A percentile compares a stretch with the other conserved stretches of the same genome.
Evolutionary conservation across 2,329 filamentous ascomycete genomes (phyloP).

Genomic region (Seiridium cupressi): DNA sequence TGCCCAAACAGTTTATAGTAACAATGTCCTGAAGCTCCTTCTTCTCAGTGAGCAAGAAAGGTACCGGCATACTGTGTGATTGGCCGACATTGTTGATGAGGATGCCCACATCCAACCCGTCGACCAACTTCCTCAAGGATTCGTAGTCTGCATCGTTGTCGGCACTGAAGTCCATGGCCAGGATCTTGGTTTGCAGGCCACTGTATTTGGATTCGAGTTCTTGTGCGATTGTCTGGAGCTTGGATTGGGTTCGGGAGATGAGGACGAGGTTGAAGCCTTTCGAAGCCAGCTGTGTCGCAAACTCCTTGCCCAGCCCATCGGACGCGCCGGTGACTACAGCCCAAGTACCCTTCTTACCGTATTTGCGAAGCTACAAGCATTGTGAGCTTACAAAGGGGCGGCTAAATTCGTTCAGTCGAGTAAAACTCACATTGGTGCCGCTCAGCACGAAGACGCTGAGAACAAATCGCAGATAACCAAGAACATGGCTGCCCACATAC

Average conservation of each 20-base stretch:
- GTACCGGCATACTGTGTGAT: slow-evolving; percentile 88
- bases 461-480: slow-evolving; percentile 60
- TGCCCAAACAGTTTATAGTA: slow-evolving; percentile 91
- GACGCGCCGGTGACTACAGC: slow-evolving; percentile 93
- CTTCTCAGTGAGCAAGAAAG: slow-evolving; percentile 76
- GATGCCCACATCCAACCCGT: slow-evolving; percentile 77
- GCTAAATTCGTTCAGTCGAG: background rate
- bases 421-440: slow-evolving; percentile 54
- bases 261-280: slow-evolving; percentile 95
- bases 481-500: slow-evolving; percentile 52
- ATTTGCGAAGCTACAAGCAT: slow-evolving; percentile 72
- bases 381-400: background rate
- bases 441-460: slow-evolving; percentile 67
- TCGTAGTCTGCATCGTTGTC: slow-evolving; percentile 80
- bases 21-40: slow-evolving; percentile 87
- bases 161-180: slow-evolving; percentile 89
- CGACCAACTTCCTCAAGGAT: slow-evolving; percentile 64
- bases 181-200: slow-evolving; percentile 68
- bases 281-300: slow-evolving; percentile 80
- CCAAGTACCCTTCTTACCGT: slow-evolving; percentile 90
- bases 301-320: slow-evolving; percentile 96
- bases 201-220: slow-evolving; percentile 73
- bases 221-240: slow-evolving; percentile 73
- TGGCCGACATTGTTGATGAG: slow-evolving; percentile 96
- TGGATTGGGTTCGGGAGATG: slow-evolving; percentile 91